phyloP scores from a whole-genome alignment of 305 asterid genomes.

The Stenogyne calaminthoides region DNA sequence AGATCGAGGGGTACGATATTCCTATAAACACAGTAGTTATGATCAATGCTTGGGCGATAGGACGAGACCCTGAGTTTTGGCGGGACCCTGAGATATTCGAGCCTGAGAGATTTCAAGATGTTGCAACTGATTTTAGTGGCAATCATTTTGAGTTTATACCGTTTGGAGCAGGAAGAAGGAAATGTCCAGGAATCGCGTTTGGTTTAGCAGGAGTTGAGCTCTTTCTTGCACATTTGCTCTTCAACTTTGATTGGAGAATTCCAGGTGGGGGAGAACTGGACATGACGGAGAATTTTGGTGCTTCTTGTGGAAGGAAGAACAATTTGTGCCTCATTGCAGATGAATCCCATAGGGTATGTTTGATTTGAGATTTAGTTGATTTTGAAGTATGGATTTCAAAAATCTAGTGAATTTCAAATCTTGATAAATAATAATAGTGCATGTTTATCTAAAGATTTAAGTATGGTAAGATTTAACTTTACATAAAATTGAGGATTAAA shows the following conservation, averaged over 20 bases:
- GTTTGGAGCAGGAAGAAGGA: conserved; percentile 53
- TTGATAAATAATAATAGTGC: no score
- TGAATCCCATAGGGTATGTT: neutral
- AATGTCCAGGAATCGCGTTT: conserved; percentile 45
- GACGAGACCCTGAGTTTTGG: conserved; percentile 44
- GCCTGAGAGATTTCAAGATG: conserved; percentile 44
- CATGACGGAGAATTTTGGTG: conserved; percentile 33
- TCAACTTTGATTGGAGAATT: conserved; percentile 44
- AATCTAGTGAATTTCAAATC: no score
- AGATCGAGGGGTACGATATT: conserved; percentile 37
- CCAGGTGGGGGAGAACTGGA: conserved; percentile 26
- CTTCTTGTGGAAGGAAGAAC: conserved; percentile 26
- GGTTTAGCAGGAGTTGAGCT: conserved; percentile 41
- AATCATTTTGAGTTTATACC: conserved; percentile 42
- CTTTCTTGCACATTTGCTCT: conserved; percentile 36
- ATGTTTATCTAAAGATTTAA: no score
- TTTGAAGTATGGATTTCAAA: no score
- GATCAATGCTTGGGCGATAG: conserved; percentile 46
- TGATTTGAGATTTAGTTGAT: no score
- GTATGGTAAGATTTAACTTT: no score
- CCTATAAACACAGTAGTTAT: conserved; percentile 36
- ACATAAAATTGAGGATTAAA: no score
- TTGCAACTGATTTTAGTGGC: conserved; percentile 32
- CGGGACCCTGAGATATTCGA: conserved; percentile 35
- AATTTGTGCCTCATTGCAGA: conserved; percentile 16